Conservation (phyloP, 331 rosid genomes). For the Stylosanthes scabra region DNA sequence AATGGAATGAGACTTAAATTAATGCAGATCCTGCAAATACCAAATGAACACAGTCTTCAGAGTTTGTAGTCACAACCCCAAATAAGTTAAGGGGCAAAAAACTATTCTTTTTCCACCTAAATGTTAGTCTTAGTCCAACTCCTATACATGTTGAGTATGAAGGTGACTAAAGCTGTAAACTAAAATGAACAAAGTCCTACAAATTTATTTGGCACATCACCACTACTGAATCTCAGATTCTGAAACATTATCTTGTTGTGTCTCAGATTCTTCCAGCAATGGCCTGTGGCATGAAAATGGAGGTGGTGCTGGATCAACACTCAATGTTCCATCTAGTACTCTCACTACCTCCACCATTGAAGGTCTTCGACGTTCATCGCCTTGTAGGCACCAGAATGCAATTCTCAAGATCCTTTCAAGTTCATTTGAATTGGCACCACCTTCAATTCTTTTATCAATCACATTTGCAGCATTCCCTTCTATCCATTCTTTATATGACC, state of each 20-base stretch:
- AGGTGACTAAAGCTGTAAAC: constrained; percentile 2
- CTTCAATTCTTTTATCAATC: constrained; percentile 62
- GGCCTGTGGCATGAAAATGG: constrained; percentile 50
- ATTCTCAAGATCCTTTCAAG: constrained; percentile 72
- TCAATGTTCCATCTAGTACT: constrained; percentile 74
- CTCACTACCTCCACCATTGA: constrained; percentile 82
- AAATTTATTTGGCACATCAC: constrained; percentile 37
- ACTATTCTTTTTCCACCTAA: constrained; percentile 41
- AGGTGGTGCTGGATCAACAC: constrained; percentile 79
- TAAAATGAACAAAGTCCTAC: constrained; percentile 10
- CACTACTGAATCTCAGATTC: constrained; percentile 32
- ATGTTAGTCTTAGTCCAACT: constrained; percentile 58
- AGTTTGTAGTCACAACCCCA: constrained; percentile 33
- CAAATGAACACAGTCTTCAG: constrained; percentile 29
- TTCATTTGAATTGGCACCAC: constrained; percentile 50
- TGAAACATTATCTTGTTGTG: constrained; percentile 35
- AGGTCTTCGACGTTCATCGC: constrained; percentile 63
- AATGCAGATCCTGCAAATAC: constrained; percentile 28
- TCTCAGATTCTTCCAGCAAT: constrained; percentile 34
- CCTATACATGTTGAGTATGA: constrained; percentile 44
- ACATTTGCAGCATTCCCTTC: constrained; percentile 55
- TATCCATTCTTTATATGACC: constrained; percentile 68
- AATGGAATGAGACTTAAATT: background rate
- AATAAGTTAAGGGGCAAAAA: constrained; percentile 23
- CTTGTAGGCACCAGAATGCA: constrained; percentile 86